Evolutionary conservation across 805 yeast genomes (phyloP), one percentile per base, ranked within the genome.

Genomic region (Pichia insulana): DNA sequence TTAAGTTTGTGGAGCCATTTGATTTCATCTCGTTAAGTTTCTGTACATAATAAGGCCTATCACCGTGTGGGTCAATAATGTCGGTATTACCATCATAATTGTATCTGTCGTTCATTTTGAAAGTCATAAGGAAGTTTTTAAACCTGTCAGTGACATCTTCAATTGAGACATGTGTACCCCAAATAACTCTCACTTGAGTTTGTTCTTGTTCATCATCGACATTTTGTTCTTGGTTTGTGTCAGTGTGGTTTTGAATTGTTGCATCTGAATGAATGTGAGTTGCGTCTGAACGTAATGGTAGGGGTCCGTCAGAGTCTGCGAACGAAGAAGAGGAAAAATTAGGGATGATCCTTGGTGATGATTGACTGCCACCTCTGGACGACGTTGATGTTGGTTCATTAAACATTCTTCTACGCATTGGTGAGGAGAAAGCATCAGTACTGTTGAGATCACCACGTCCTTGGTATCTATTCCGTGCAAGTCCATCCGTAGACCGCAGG

Each of bases 91-190:
- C 70, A 36, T 74, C 80, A 46, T 70, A 58, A 7, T 58, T 56
- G 52, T 74, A 76, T 46, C 97, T 73, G 62, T 84, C 79, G 55
- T 80, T 83, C 64, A 73, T 66, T 58, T 87, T 84, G 69, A 88
- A 92, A 20, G 82, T 76, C 80, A 83, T 80, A 53, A 92, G 65
- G 51, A 92, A 92, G 49, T 80, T 80, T 50, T 94, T 71, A 65
- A 92, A 90, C 39, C 75, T 72, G 51, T 78, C 82, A 31, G 84
- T 74, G 52, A 92, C 81, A 56, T 92, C 96, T 56, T 79, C 85
- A 56, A 92, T 89, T 37, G 94, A 83, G 22, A 92, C 96, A 57
- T 90, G 88, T 1, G 98, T 92, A 63, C 98, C 98, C 98, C 98
- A 92, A 56, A 92, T 90, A 41, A 92, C 95, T 55, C 94, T 74